phyloP scores from a whole-genome alignment of 129 eudicot species.

The Flaveria ramosissima region DNA sequence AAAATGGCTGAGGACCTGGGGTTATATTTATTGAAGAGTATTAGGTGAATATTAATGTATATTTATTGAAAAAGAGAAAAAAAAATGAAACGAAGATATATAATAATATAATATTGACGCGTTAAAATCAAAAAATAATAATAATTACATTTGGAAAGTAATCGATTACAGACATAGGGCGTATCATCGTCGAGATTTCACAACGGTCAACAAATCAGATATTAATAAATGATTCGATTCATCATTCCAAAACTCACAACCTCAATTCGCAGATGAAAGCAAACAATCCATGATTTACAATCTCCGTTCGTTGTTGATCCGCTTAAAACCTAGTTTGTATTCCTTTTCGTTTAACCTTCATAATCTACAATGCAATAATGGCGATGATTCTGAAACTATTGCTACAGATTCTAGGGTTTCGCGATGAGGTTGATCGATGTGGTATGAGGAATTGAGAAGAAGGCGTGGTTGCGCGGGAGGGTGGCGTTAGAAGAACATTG shows the following conservation, averaged over 20 bases:
- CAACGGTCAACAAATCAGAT: background rate
- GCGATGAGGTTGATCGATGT: conserved; percentile 10
- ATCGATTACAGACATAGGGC: no score
- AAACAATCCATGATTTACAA: conserved; percentile 14
- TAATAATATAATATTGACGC: no score
- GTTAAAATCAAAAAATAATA: no score
- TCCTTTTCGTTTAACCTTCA: background rate
- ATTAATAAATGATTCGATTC: background rate
- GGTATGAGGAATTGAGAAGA: no score
- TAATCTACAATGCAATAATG: conserved; percentile 2
- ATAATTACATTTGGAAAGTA: no score
- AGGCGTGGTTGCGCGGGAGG: no score
- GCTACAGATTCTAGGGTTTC: conserved; percentile 23
- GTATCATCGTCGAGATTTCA: background rate
- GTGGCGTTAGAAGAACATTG: background rate
- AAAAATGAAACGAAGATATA: no score
- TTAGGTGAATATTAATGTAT: no score
- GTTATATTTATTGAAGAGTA: no score
- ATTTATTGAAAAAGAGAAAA: no score
- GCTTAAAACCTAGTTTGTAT: background rate
- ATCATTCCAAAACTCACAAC: background rate
- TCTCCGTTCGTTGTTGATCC: background rate
- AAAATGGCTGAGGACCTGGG: no score
- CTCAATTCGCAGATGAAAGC: background rate
- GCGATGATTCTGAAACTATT: background rate